Evolutionary conservation across 805 yeast species (phyloP), one percentile per base, ranked within the genome.

Genomic region (Kodamaea neixiangensis): DNA sequence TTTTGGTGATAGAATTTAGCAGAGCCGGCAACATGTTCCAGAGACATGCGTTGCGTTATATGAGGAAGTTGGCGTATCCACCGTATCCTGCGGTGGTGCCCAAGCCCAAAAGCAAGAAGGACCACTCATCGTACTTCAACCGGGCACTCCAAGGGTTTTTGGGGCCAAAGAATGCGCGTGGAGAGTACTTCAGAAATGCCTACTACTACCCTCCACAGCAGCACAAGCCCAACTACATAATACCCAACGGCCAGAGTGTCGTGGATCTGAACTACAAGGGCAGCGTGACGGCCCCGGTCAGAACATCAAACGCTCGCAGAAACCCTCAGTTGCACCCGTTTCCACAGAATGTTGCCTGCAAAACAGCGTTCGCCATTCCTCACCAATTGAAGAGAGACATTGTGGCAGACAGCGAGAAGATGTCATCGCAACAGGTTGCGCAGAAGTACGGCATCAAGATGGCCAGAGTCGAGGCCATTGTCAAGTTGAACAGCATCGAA

Each of bases 381-480:
- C 73, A 78, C 29, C 77, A 78, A 44, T 77, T 88, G 65, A 87
- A 86, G 65, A 65, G 69, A 21, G 73, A 78, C 40, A 86, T 94
- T 25, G 77, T 81, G 51, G 71, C 76, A 43, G 90, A 83, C 47
- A 73, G 81, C 49, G 75, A 72, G 39, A 80, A 82, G 41, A 61
- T 78, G 45, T 77, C 86, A 40, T 70, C 85, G 18, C 93, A 88
- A 65, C 86, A 83, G 57, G 83, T 89, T 43, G 92, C 97, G 9
- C 81, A 85, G 55, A 81, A 81, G 62, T 85, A 83, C 62, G 93
- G 96, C 3, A 74, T 93, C 57, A 87, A 89, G 63, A 81, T 91
- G 54, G 88, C 91, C 48, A 82, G 98, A 66, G 77, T 94, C 17
- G 97, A 92, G 64, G 98, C 97, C n/a, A 77, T 93, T 51, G 72